Evolutionary conservation across 345 rosid species (phyloP).

Genomic region (Bretschneidera sinensis): DNA sequence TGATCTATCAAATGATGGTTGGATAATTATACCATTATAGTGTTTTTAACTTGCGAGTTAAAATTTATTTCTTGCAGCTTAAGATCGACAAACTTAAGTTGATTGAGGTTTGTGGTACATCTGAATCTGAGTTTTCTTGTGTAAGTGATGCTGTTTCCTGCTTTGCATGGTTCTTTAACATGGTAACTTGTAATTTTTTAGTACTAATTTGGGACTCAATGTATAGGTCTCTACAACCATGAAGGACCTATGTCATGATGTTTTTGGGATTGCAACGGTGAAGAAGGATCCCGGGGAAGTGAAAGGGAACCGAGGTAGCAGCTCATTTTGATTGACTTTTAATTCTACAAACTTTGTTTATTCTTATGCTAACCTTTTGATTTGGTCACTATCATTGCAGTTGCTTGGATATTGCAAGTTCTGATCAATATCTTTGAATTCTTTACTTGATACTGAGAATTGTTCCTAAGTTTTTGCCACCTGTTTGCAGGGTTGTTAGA

Average conservation of each 20-base stretch:
- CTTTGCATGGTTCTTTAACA: not conserved
- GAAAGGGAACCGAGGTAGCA: constrained; percentile 47
- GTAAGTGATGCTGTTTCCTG: constrained; percentile 38
- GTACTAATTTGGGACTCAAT: not conserved
- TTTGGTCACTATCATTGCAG: not conserved
- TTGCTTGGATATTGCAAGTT: not conserved
- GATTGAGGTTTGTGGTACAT: constrained; percentile 88
- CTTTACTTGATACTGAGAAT: not conserved
- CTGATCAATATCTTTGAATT: not conserved
- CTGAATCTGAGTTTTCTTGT: constrained; percentile 75
- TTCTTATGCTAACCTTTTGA: not conserved
- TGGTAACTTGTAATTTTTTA: not conserved
- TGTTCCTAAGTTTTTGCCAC: constrained; percentile 1
- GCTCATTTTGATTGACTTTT: not conserved
- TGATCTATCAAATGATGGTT: not conserved
- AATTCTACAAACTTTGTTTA: not conserved
- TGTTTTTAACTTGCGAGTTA: not conserved
- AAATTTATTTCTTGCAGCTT: constrained; percentile 44
- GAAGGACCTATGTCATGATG: constrained; percentile 67
- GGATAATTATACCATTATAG: not conserved
- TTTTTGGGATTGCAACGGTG: constrained; percentile 38
- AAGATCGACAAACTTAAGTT: constrained; percentile 75
- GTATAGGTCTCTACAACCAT: constrained; percentile 56
- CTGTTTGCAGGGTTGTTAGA: constrained; percentile 43
- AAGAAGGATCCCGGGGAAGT: constrained; percentile 54